Percentiles rank a stretch among this genome's conserved stretches.
Conservation (phyloP, 176 grass and related monocot species). For the Metroxylon sagu region DNA sequence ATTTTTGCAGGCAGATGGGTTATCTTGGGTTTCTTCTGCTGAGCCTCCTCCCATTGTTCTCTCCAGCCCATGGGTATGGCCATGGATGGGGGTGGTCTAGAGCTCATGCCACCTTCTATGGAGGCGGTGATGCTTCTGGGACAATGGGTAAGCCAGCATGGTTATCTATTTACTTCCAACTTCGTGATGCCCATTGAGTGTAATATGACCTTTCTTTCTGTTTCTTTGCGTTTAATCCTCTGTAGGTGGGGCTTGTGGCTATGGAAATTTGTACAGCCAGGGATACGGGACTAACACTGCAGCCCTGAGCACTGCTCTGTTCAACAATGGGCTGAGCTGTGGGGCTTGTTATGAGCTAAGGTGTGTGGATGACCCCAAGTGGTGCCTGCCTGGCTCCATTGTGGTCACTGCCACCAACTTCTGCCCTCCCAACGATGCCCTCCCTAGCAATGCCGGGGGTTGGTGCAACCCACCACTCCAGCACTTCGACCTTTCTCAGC, state of each 20-base stretch:
- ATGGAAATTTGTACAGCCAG: constrained; percentile 86
- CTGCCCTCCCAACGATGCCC: constrained; percentile 59
- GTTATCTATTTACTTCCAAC: neutral
- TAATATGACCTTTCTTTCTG: neutral
- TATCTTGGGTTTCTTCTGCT: no score
- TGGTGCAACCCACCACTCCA: constrained; percentile 72
- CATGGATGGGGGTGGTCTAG: constrained; percentile 47
- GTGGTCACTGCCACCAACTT: constrained; percentile 67
- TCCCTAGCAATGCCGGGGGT: constrained; percentile 41
- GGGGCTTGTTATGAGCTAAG: constrained; percentile 70
- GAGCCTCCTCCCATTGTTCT: constrained; percentile 9
- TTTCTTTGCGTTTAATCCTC: neutral
- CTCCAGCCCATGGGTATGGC: constrained; percentile 25
- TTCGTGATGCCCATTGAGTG: no score
- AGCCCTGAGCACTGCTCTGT: constrained; percentile 85
- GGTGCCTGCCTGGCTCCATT: constrained; percentile 34
- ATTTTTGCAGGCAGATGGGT: no score
- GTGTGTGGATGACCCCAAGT: constrained; percentile 24
- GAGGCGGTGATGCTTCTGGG: constrained; percentile 60
- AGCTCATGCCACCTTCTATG: constrained; percentile 76
- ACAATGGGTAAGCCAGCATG: constrained; percentile 47
- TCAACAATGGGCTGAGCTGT: constrained; percentile 58
- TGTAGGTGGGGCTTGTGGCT: constrained; percentile 88
- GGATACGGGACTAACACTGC: constrained; percentile 91
- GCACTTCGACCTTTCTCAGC: constrained; percentile 79